These are phyloP conservation scores for Aphanomyces invadans DNA, from an alignment of 352 stramenopile species.

Conservation along the genomic window DNA sequence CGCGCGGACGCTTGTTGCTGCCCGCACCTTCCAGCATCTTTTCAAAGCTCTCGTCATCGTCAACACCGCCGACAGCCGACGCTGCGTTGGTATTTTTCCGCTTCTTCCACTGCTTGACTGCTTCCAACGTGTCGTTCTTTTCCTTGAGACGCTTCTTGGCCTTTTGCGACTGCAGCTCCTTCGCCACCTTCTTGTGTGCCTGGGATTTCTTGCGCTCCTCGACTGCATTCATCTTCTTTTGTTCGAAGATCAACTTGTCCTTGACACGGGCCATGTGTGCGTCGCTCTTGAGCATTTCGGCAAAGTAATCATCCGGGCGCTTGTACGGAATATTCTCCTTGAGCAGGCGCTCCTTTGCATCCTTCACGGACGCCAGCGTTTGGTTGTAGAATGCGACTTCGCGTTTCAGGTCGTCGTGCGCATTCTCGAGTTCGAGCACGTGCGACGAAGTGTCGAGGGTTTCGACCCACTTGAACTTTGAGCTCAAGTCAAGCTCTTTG, in stretches of 20 bases:
- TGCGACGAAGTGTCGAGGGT: constrained; percentile 60
- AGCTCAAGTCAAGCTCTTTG: constrained; percentile 46
- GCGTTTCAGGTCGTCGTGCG: constrained; percentile 84
- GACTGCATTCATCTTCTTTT: constrained; percentile 98
- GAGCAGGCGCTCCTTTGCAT: constrained; percentile 74
- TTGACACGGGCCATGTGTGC: constrained; percentile 94
- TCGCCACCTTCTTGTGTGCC: constrained; percentile 94
- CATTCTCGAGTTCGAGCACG: constrained; percentile 56
- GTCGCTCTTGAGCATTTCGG: constrained; percentile 99
- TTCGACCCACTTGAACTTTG: constrained; percentile 62
- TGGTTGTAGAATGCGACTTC: constrained; percentile 98
- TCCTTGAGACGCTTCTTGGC: constrained; percentile 69
- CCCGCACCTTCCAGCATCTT: constrained; percentile 47
- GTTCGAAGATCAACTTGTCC: constrained; percentile 98
- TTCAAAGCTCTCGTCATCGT: constrained; percentile 59
- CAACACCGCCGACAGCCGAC: constrained; percentile 43
- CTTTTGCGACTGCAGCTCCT: constrained; percentile 86
- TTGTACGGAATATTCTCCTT: constrained; percentile 80
- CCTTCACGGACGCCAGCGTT: constrained; percentile 48
- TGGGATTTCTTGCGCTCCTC: constrained; percentile 96
- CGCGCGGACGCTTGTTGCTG: constrained; percentile 44
- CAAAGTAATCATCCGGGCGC: constrained; percentile 96
- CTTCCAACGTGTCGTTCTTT: constrained; percentile 84
- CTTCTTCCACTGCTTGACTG: constrained; percentile 87
- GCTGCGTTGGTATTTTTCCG: constrained; percentile 65